phyloP scores from a whole-genome alignment of 805 yeast genomes.

The Naumovozyma castellii region DNA sequence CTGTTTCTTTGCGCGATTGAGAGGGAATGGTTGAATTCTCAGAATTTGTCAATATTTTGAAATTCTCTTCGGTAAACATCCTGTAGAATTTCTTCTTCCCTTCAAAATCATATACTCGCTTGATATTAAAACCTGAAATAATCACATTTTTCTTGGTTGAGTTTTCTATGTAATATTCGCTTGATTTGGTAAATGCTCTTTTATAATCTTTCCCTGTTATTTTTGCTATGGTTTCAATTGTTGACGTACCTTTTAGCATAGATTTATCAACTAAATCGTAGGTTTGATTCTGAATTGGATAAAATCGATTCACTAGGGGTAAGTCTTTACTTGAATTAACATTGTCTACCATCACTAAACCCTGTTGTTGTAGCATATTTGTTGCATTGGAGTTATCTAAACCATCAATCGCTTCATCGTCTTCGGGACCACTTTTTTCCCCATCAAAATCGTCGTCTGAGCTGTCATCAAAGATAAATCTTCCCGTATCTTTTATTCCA shows the following conservation, averaged over 20 bases:
- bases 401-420: slow-evolving; percentile 28
- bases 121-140: slow-evolving; percentile 33
- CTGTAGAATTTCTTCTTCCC: slow-evolving; percentile 69
- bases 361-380: slow-evolving; percentile 20
- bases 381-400: slow-evolving; percentile 23
- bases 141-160: slow-evolving; percentile 28
- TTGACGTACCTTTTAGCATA: slow-evolving; percentile 46
- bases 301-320: slow-evolving; percentile 39
- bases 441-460: slow-evolving; percentile 26
- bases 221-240: slow-evolving; percentile 41
- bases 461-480: slow-evolving; percentile 18
- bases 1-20: neutral
- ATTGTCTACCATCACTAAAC: slow-evolving; percentile 18
- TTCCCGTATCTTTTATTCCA: slow-evolving; percentile 18
- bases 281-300: slow-evolving; percentile 58
- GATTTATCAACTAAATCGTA: slow-evolving; percentile 37
- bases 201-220: slow-evolving; percentile 48
- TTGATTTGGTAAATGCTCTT: slow-evolving; percentile 41
- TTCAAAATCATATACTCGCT: slow-evolving; percentile 59
- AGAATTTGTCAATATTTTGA: slow-evolving; percentile 26
- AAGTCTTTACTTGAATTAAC: slow-evolving; percentile 1
- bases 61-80: slow-evolving; percentile 42
- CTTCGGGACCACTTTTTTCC: slow-evolving; percentile 24
- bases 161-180: slow-evolving; percentile 41
- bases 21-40: slow-evolving; percentile 3